A percentile compares a stretch with the other conserved stretches of the same genome.
phyloP scores from a whole-genome alignment of 495 filamentous ascomycete species.

The Aspergillus kassunensis region DNA sequence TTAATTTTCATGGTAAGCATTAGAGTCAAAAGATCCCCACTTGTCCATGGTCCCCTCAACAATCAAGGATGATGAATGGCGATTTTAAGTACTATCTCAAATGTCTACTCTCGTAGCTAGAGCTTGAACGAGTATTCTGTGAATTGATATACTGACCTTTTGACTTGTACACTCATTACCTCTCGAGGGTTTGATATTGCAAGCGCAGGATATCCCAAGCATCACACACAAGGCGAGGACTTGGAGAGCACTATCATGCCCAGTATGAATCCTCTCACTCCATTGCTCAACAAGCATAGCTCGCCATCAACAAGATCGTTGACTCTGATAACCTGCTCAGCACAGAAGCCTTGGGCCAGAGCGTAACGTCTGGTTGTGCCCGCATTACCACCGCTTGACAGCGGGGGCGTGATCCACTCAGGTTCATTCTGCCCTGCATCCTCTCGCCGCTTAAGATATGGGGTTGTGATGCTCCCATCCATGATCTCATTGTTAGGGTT shows the following conservation, averaged over 20 bases:
- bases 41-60: no score
- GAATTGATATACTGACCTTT: no score
- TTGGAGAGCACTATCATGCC: slow-evolving; percentile 34
- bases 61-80: no score
- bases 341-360: slow-evolving; percentile 57
- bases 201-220: no score
- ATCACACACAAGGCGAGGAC: no score
- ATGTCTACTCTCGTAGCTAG: no score
- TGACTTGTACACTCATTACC: no score
- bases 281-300: slow-evolving; percentile 80
- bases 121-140: no score
- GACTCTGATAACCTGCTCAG: slow-evolving; percentile 54
- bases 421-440: neutral
- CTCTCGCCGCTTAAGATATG: slow-evolving; percentile 64
- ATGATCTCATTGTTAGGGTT: slow-evolving; percentile 66
- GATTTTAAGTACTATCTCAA: no score
- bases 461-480: slow-evolving; percentile 80
- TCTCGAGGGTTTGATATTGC: no score
- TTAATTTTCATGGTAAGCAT: no score
- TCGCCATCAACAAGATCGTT: slow-evolving; percentile 65
- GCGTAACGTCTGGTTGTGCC: slow-evolving; percentile 83
- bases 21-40: no score
- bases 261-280: slow-evolving; percentile 69
- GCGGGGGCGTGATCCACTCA: slow-evolving; percentile 40
- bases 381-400: slow-evolving; percentile 67